phyloP scores from a whole-genome alignment of 257 asterid species.

The Marsdenia floribunda region DNA sequence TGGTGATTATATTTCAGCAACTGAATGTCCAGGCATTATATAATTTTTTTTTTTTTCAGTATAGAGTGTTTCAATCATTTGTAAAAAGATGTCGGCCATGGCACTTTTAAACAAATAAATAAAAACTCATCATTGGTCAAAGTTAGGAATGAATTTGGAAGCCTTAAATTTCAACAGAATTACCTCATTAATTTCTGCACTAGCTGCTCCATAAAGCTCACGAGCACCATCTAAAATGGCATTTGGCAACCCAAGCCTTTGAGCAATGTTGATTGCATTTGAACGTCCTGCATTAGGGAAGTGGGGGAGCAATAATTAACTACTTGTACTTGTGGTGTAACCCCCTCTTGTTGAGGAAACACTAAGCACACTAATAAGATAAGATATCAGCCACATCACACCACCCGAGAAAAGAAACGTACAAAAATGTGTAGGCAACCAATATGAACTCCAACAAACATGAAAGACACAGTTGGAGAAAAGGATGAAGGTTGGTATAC shows the following conservation, averaged over 20 bases:
- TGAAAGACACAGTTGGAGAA: background rate
- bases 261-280: constrained; percentile 91
- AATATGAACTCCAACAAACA: background rate
- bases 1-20: background rate
- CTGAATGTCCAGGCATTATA: background rate
- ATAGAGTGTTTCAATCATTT: background rate
- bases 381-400: background rate
- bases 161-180: background rate
- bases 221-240: constrained; percentile 71
- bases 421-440: background rate
- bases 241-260: constrained; percentile 80
- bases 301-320: background rate
- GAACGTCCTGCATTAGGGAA: constrained; percentile 61
- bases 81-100: background rate
- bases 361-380: background rate
- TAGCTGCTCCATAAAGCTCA: constrained; percentile 83
- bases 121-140: background rate
- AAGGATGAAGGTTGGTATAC: background rate
- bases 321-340: background rate
- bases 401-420: background rate
- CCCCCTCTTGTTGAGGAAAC: background rate
- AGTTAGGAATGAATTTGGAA: background rate
- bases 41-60: background rate
- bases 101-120: no score
- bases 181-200: constrained; percentile 95